Base-by-base conservation (phyloP, 257 asterid genomes). In the Nicotiana benthamiana region DNA sequence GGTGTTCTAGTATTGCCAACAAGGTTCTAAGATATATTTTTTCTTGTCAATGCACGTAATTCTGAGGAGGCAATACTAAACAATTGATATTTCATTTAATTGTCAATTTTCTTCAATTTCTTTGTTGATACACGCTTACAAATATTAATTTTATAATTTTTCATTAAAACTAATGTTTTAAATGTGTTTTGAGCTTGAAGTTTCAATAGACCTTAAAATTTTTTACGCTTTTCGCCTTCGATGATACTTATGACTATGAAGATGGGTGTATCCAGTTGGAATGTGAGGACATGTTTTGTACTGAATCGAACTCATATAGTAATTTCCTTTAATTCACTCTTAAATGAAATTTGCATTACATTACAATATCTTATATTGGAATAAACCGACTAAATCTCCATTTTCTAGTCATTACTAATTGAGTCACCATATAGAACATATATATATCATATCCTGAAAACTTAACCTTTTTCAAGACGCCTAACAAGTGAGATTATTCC, bases 401-500 rank as follows among this genome's bases (percentile, higher is more conserved):
- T 30, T 64, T 16, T 30, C 74, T 64, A 16, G 43, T 63, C 3
- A 15, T 63, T 63, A 64, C 1, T 61, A 24, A 5, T 15, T 64
- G 8, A 60, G 24, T 9, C 7, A 20, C 30, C 65, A 60, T 60
- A 22, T 60, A 22, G 24, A 11, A 51, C 5, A 51, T 51, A 51
- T 51, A 51, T 51, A 12, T 51, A 51, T 12, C 56, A 51, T 51
- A 51, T 0, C 56, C 56, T 10, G 3, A 51, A 51, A 51, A 12
- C 2, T 51, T 51, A 16, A 40, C 27, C 17, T 34, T 18, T 36
- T 67, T 36, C 54, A 68, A 70, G 5, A 12, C 24, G 46, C 24
- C 61, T 74, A 74, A 74, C 78, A 74, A 8, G 43, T 46, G 24
- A 74, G 78, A 57, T 85, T 70, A 75, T 8, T 72, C 11, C 87